Conservation (phyloP, 306 rosid species). For the Benincasa hispida region DNA sequence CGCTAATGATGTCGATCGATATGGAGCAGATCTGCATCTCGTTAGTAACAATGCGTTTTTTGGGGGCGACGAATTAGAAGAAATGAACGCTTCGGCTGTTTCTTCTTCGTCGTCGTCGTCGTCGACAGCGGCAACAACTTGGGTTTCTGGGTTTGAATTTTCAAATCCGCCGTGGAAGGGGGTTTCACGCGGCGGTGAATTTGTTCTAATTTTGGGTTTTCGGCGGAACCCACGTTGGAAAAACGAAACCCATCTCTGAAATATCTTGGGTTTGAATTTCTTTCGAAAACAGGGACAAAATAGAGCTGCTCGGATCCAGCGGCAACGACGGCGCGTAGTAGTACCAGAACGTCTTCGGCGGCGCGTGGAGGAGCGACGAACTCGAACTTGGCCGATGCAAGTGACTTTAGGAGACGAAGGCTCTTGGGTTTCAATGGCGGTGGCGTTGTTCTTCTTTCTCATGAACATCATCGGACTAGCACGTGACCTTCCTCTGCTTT, state of each 20-base stretch:
- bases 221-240: slow-evolving; percentile 23
- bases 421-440: slow-evolving; percentile 61
- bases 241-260: slow-evolving; percentile 37
- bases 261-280: slow-evolving; percentile 23
- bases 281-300: slow-evolving; percentile 20
- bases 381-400: slow-evolving; percentile 88
- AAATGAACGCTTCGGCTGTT: slow-evolving; percentile 8
- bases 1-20: slow-evolving; percentile 74
- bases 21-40: slow-evolving; percentile 77
- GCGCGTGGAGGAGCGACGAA: slow-evolving; percentile 37
- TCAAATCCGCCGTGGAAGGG: slow-evolving; percentile 8
- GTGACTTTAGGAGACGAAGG: slow-evolving; percentile 94
- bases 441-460: slow-evolving; percentile 40
- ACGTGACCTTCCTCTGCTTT: slow-evolving; percentile 64
- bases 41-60: slow-evolving; percentile 63
- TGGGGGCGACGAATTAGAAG: slow-evolving; percentile 30
- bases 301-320: slow-evolving; percentile 34
- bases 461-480: slow-evolving; percentile 61
- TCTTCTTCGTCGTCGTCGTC: slow-evolving; percentile 8
- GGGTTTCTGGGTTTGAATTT: slow-evolving; percentile 20
- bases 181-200: slow-evolving; percentile 15
- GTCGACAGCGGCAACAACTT: background rate
- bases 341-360: background rate
- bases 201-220: slow-evolving; percentile 14
- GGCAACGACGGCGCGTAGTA: slow-evolving; percentile 14